Conservation (phyloP, 345 rosid genomes). For the Salix dunnii region DNA sequence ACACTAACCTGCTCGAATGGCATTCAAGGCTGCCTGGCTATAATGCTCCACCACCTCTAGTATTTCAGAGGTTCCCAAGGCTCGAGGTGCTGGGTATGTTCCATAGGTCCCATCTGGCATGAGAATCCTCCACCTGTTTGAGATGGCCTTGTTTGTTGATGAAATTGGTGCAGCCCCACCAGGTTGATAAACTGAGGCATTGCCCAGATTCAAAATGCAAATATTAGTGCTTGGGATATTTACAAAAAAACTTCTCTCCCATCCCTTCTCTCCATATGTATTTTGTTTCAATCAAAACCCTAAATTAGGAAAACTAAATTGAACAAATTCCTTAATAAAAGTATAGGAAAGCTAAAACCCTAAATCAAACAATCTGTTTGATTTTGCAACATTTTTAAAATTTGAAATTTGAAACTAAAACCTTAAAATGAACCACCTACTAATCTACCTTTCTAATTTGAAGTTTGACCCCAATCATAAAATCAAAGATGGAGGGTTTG, state of each 20-base stretch:
- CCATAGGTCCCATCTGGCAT: conserved; percentile 57
- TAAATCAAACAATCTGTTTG: too few species aligned
- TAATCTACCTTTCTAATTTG: too few species aligned
- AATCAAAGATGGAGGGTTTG: conserved; percentile 91
- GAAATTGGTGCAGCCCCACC: conserved; percentile 70
- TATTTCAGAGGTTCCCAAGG: conserved; percentile 48
- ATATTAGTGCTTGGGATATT: background rate
- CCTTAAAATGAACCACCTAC: too few species aligned
- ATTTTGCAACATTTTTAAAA: too few species aligned
- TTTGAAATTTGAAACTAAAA: too few species aligned
- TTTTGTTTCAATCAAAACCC: too few species aligned
- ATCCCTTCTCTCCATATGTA: too few species aligned
- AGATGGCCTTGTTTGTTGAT: conserved; percentile 56
- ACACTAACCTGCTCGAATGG: conserved; percentile 66
- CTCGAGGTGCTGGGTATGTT: conserved; percentile 44
- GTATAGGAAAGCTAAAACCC: too few species aligned
- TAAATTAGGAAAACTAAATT: too few species aligned
- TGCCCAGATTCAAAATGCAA: background rate
- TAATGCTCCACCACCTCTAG: conserved; percentile 49
- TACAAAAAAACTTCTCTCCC: too few species aligned
- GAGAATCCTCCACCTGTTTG: conserved; percentile 62
- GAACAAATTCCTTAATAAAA: too few species aligned
- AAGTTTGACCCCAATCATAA: conserved; percentile 72
- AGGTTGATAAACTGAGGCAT: conserved; percentile 64
- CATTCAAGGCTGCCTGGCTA: conserved; percentile 56